Conservation (phyloP, 768 basidiomycete species). For the Boletellus emodensis region DNA sequence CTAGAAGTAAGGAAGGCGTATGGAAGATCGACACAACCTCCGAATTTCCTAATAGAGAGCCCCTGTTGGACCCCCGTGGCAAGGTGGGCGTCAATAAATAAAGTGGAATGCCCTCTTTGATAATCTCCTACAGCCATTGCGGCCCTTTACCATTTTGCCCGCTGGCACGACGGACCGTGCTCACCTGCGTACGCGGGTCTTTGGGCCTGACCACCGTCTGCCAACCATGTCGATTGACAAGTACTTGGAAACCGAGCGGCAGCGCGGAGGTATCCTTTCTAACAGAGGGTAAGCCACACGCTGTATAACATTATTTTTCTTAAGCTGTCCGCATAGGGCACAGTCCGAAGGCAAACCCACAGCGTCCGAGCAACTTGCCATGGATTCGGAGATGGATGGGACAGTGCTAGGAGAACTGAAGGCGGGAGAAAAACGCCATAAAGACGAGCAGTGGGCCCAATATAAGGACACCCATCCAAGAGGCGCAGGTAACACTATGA, state of each 20-base stretch:
- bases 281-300: conserved; percentile 71
- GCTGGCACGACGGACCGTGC: conserved; percentile 63
- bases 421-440: conserved; percentile 69
- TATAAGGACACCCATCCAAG: conserved; percentile 82
- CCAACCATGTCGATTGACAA: conserved; percentile 97
- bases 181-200: conserved; percentile 74
- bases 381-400: conserved; percentile 86
- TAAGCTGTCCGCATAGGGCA: conserved; percentile 40
- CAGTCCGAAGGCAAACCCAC: conserved; percentile 66
- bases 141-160: conserved; percentile 91
- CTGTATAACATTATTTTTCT: neutral
- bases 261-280: conserved; percentile 81
- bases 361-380: conserved; percentile 68
- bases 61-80: conserved; percentile 70
- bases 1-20: conserved; percentile 46
- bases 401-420: conserved; percentile 62
- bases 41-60: conserved; percentile 47
- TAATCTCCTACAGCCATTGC: conserved; percentile 56
- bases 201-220: conserved; percentile 74
- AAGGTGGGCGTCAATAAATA: conserved; percentile 48
- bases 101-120: conserved; percentile 2
- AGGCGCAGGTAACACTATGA: conserved; percentile 97
- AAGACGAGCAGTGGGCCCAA: conserved; percentile 89
- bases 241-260: conserved; percentile 81
- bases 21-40: conserved; percentile 71